Evolutionary conservation across 768 basidiomycete genomes (phyloP), one percentile per base, ranked within the genome.

Genomic region (Mycena leptocephala): DNA sequence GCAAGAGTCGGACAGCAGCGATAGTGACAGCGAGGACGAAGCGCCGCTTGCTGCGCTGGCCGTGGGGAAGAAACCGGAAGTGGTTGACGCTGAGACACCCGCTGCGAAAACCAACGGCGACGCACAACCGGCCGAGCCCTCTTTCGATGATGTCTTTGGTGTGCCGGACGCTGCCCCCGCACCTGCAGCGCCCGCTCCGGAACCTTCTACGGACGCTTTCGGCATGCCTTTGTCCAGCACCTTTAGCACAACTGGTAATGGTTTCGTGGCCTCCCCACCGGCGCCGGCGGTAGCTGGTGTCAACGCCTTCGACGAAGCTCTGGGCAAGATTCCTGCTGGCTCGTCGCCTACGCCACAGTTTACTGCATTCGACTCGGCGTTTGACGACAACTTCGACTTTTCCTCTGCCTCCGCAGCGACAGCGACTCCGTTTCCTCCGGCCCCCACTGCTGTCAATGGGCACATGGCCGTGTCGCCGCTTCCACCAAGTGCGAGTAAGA

Each of bases 221-320:
- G 79, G 80, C 22, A 74, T 79, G 70, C 75, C 79, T 16, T 16
- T 76, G 41, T 68, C 70, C 13, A 58, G 66, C 71, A 64, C 76
- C 85, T 79, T 79, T 84, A 63, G 67, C 80, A 59, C 76, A 22
- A 11, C 69, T n/a, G 53, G 51, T 10, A 76, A 77, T n/a, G 78
- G 74, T 2, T 55, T 72, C 32, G 59, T 71, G 13, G 64, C 79
- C 0, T 16, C 66, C 18, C 46, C 72, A 13, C 59, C 79, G 20
- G 68, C 81, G 48, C 61, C 82, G 28, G 22, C 79, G 10, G 80
- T 85, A 28, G 88, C 89, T 68, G 93, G 91, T 20, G 87, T 93
- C 1, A 92, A 88, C 76, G 95, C 91, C 64, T 95, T 96, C 78
- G 95, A 96, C 80, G 94, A 95, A 81, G 93, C 94, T 0, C 88